Evolutionary conservation across 331 rosid genomes (phyloP), one percentile per base, ranked within the genome.

Genomic region (Quercus phellos): DNA sequence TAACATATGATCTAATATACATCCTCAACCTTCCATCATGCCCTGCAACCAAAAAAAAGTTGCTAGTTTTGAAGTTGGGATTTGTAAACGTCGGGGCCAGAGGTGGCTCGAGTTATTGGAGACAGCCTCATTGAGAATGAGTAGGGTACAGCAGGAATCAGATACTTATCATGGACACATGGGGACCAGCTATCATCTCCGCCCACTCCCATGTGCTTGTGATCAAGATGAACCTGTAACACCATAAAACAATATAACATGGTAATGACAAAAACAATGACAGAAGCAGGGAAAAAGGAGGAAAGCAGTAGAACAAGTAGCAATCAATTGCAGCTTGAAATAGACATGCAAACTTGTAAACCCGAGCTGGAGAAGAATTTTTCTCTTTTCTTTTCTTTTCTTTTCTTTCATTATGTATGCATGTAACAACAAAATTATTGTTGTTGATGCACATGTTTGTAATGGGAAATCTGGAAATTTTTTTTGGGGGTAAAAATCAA

Each of bases 121-220:
- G 56, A 70, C 53, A 94, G 60, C 87, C 96, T 85, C 27, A 92
- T 76, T 21, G 97, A 88, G 81, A 92, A 94, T 0, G 94, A 85
- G 83, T 85, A 84, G 0, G 96, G 88, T 61, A 75, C 79, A 5
- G 96, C 69, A 53, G 90, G 90, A 81, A 92, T n/a, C 84, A 91
- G 83, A 83, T 87, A 92, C 27, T 86, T 81, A 1, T 84, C 72
- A 53, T 94, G 99, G 59, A 90, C 97, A 35, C 87, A 46, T 5
- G 98, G 99, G 17, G 98, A 86, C 99, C 99, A 94, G 83, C 99
- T 92, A 84, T 94, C 98, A 58, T 94, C 99, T 74, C 99, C 99
- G 17, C 91, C 98, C 81, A 92, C 18, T 1, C 99, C 98, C 99
- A 92, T 94, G 75, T 94, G 99, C 88, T 86, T 88, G 90, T 94